Conservation (phyloP, 2,329 filamentous ascomycete species). For the Huntiella abstrusa region DNA sequence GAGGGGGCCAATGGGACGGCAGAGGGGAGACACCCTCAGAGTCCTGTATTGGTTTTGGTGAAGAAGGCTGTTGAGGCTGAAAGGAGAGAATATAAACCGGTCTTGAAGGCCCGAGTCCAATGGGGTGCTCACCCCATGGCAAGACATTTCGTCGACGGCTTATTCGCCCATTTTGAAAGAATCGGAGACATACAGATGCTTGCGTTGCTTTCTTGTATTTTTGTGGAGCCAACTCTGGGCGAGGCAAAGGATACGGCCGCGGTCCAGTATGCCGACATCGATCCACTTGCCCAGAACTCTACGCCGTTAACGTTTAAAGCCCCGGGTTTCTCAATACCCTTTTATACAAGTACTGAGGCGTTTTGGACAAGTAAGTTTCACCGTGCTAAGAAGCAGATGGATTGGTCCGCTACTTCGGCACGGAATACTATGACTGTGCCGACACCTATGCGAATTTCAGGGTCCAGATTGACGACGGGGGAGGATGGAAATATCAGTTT, state of each 20-base stretch:
- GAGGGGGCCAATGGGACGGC: not conserved
- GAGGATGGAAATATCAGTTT: constrained; percentile 22
- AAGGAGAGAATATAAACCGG: constrained; percentile 12
- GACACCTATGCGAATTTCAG: constrained; percentile 34
- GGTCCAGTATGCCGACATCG: constrained; percentile 21
- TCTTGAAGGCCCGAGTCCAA: constrained; percentile 41
- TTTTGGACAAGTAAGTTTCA: constrained; percentile 33
- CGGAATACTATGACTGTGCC: constrained; percentile 39
- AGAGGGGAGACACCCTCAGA: not conserved
- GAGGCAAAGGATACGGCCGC: constrained; percentile 27
- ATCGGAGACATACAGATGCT: constrained; percentile 50
- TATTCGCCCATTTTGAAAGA: constrained; percentile 46
- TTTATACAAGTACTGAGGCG: constrained; percentile 40
- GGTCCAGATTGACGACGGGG: constrained; percentile 39
- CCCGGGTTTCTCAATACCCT: constrained; percentile 46
- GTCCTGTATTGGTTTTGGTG: constrained; percentile 44
- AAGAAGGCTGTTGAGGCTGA: not conserved
- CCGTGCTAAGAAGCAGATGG: constrained; percentile 19
- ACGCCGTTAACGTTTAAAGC: constrained; percentile 47
- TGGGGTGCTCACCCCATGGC: constrained; percentile 50
- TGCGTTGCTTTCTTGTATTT: constrained; percentile 52
- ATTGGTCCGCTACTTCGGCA: constrained; percentile 26
- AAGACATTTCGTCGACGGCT: constrained; percentile 37
- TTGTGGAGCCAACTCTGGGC: constrained; percentile 20
- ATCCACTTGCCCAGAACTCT: constrained; percentile 18